A percentile compares a stretch with the other conserved stretches of the same genome.
These are phyloP conservation scores for Zangia roseola DNA, from an alignment of 768 basidiomycete species.

Conservation along the genomic window DNA sequence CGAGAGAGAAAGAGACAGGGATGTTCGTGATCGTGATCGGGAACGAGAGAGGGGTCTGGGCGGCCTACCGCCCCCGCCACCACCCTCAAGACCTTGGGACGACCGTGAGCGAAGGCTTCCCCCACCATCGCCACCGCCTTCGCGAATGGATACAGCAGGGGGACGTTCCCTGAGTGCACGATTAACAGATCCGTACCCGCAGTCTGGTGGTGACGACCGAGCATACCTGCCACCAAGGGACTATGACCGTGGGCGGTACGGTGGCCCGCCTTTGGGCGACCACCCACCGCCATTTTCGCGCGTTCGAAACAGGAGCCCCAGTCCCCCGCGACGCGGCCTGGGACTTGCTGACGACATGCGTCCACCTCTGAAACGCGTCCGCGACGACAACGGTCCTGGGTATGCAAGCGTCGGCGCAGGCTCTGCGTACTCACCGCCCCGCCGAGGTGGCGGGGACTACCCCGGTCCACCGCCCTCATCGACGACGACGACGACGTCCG, in stretches of 20 bases:
- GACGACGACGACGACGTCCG: slow-evolving; percentile 5
- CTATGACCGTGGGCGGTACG: slow-evolving; percentile 31
- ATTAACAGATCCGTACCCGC: slow-evolving; percentile 27
- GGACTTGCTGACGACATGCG: slow-evolving; percentile 37
- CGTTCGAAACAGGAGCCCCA: slow-evolving; percentile 47
- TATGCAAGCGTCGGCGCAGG: slow-evolving; percentile 4
- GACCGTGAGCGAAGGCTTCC: slow-evolving; percentile 39
- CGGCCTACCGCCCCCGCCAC: slow-evolving; percentile 13
- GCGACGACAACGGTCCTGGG: slow-evolving; percentile 40
- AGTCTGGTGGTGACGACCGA: slow-evolving; percentile 21
- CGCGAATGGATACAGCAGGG: slow-evolving; percentile 16
- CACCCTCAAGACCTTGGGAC: slow-evolving; percentile 37
- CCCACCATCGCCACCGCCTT: slow-evolving; percentile 20
- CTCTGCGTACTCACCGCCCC: slow-evolving; percentile 30
- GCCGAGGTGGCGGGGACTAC: slow-evolving; percentile 26
- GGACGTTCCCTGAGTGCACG: slow-evolving; percentile 29
- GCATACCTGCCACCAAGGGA: slow-evolving; percentile 27
- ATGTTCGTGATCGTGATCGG: slow-evolving; percentile 35
- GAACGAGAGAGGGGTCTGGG: slow-evolving; percentile 36
- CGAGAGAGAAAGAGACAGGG: slow-evolving; percentile 30
- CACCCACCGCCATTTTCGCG: slow-evolving; percentile 32
- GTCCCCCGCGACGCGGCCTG: slow-evolving; percentile 33
- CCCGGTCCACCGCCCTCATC: slow-evolving; percentile 24
- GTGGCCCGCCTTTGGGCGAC: slow-evolving; percentile 10
- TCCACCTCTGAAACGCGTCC: slow-evolving; percentile 44